Evolutionary conservation across 2,329 filamentous ascomycete species (phyloP).

Genomic region (Fusarium palustre): DNA sequence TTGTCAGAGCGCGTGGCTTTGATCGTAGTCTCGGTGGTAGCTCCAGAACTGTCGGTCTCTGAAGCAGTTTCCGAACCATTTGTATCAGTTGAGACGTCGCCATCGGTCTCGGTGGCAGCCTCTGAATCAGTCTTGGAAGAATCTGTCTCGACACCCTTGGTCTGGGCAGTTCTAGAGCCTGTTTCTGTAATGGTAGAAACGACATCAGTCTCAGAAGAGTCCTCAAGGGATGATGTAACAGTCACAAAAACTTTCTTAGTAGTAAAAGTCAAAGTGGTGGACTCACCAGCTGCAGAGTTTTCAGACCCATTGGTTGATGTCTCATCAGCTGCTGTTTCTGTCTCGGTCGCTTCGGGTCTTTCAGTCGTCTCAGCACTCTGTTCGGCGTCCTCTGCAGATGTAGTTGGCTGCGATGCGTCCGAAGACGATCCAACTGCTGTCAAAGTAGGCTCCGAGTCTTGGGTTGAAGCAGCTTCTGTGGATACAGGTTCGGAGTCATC

Average conservation of each 20-base stretch:
- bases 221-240: conserved; percentile 11
- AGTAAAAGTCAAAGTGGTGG: conserved; percentile 20
- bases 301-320: conserved; percentile 34
- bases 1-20: conserved; percentile 11
- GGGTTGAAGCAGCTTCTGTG: background rate
- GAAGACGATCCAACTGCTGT: conserved; percentile 11
- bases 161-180: conserved; percentile 18
- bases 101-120: background rate
- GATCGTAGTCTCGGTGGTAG: conserved; percentile 16
- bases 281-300: conserved; percentile 39
- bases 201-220: conserved; percentile 29
- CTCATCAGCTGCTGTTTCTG: conserved; percentile 33
- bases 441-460: conserved; percentile 4
- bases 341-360: conserved; percentile 18
- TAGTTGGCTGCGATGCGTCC: conserved; percentile 22
- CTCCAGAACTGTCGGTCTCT: conserved; percentile 3
- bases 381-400: conserved; percentile 15
- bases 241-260: background rate
- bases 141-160: conserved; percentile 11
- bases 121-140: conserved; percentile 1
- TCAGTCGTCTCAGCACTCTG: conserved; percentile 15
- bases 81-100: background rate
- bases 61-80: background rate
- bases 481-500: background rate
- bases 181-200: conserved; percentile 28